Base-by-base conservation (phyloP, 768 basidiomycete genomes). In the Wakefieldia striispora region DNA sequence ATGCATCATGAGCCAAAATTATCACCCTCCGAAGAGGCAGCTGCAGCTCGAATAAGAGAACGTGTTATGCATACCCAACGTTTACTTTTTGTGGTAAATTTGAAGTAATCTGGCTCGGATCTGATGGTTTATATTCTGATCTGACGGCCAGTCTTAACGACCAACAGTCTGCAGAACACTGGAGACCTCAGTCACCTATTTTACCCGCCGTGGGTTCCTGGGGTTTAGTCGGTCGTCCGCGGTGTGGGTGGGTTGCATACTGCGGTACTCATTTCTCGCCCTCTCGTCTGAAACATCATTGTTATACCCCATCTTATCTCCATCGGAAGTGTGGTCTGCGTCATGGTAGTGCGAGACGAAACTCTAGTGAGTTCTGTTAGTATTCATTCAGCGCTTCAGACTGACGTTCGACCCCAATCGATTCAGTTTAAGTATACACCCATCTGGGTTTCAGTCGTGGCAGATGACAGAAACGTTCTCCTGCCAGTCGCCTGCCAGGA, bases 191-290 rank as follows among this genome's bases (percentile, higher is more conserved):
- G 39, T 43, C 33, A 36, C 50, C 53, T 47, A 49, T 62, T 43
- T 49, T 50, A 40, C 36, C 45, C 27, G 17, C 33, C 29, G 42
- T 40, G 40, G 26, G 41, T 41, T 52, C 62, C 56, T 52, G 51
- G 58, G 42, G 27, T 44, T 50, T 55, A 20, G 45, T 53, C 58
- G 58, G 58, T 47, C 47, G 35, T 64, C 62, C 63, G 62, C 55
- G 63, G 64, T 49, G 38, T 38, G 34, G 37, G 45, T 17, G 20
- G 51, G 33, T 17, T 46, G 51, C 40, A 27, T 44, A 34, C 26
- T 31, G 14, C 26, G 33, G 23, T 20, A 24, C 38, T 40, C 49
- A 16, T 40, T 42, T 23, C 43, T 49, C 35, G 29, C 29, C n/a
- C 31, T 34, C 46, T 53, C 26, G 17, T 47, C 38, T 47, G 51